phyloP scores from a whole-genome alignment of 2,329 filamentous ascomycete genomes.

The Aspergillus transmontanensis region DNA sequence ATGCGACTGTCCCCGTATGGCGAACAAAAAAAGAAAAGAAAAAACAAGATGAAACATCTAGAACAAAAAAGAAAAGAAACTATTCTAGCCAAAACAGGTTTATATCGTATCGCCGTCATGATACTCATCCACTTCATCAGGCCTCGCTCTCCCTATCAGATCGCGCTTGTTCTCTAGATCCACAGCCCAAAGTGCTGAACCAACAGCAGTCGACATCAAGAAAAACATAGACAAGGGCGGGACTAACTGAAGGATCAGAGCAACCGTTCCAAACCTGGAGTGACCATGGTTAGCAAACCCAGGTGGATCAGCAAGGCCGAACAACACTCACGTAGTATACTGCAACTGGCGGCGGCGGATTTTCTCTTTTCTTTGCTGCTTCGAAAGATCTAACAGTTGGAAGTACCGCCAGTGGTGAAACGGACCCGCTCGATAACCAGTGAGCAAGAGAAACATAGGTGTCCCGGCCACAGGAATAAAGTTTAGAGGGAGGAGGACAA shows the following conservation, averaged over 20 bases:
- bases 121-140: slow-evolving; percentile 28
- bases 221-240: slow-evolving; percentile 94
- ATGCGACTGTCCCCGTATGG: not conserved
- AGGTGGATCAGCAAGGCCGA: not conserved
- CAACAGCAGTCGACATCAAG: slow-evolving; percentile 80
- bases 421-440: slow-evolving; percentile 83
- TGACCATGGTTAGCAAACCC: slow-evolving; percentile 7
- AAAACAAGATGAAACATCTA: not conserved
- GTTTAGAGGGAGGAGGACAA: slow-evolving; percentile 79
- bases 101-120: slow-evolving; percentile 34
- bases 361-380: slow-evolving; percentile 71
- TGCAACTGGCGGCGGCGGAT: slow-evolving; percentile 71
- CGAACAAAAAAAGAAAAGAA: not conserved
- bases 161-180: slow-evolving; percentile 67
- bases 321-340: slow-evolving; percentile 70
- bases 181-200: slow-evolving; percentile 83
- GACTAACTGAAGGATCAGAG: slow-evolving; percentile 82
- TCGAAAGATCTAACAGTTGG: slow-evolving; percentile 72
- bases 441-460: slow-evolving; percentile 83
- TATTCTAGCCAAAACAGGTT: slow-evolving; percentile 5
- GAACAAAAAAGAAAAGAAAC: not conserved
- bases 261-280: slow-evolving; percentile 75
- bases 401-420: slow-evolving; percentile 92
- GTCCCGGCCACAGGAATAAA: slow-evolving; percentile 82
- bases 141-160: slow-evolving; percentile 24